Conservation (phyloP, 768 basidiomycete species). For the Dictyophora rubrovolvata region DNA sequence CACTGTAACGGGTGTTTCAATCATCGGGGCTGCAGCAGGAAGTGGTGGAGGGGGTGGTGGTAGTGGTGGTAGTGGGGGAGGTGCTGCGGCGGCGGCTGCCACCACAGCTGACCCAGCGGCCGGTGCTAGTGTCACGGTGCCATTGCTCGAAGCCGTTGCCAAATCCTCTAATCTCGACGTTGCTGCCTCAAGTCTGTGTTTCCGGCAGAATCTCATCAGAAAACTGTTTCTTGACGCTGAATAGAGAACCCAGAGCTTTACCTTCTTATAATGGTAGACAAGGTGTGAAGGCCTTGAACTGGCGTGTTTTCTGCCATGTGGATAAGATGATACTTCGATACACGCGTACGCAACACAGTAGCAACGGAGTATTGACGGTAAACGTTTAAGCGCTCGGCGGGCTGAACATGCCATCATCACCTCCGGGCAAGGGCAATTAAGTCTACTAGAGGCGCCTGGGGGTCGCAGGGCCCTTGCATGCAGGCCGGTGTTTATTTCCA, state of each 20-base stretch:
- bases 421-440: background rate
- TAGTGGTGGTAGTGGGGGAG: slow-evolving; percentile 21
- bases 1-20: slow-evolving; percentile 42
- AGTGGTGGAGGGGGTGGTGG: slow-evolving; percentile 27
- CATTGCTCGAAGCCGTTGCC: slow-evolving; percentile 34
- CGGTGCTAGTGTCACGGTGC: slow-evolving; percentile 7
- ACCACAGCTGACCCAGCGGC: slow-evolving; percentile 14
- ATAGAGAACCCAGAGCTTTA: slow-evolving; percentile 18
- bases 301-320: slow-evolving; percentile 23
- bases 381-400: background rate
- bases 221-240: slow-evolving; percentile 5
- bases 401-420: background rate
- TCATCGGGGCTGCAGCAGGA: slow-evolving; percentile 20
- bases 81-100: slow-evolving; percentile 19
- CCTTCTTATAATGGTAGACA: slow-evolving; percentile 80
- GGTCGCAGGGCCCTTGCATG: no score
- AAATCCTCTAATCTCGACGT: slow-evolving; percentile 91
- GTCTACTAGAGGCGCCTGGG: no score
- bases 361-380: background rate
- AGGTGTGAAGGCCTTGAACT: slow-evolving; percentile 49
- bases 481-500: no score
- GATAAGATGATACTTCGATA: background rate
- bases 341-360: slow-evolving; percentile 1
- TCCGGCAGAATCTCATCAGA: slow-evolving; percentile 7
- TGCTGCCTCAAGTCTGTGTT: slow-evolving; percentile 74